These are phyloP conservation scores for Ascomycota sp. DNA, from an alignment of 2,329 filamentous ascomycete species.

Conservation along the genomic window DNA sequence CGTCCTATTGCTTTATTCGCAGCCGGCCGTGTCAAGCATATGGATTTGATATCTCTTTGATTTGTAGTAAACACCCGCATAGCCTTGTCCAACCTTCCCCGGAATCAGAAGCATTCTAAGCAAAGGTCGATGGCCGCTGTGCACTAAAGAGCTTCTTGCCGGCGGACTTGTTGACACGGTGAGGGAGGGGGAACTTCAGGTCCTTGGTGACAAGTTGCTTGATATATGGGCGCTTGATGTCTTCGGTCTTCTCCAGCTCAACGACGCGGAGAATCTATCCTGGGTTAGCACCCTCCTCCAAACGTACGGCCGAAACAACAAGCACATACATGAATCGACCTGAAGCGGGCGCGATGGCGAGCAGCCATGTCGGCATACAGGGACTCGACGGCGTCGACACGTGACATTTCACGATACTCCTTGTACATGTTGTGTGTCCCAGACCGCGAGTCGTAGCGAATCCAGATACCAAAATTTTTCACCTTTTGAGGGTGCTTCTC, in stretches of 20 bases:
- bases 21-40: slow-evolving; percentile 28
- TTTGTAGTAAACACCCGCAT: slow-evolving; percentile 38
- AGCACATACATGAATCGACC: slow-evolving; percentile 81
- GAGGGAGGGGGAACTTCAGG: slow-evolving; percentile 95
- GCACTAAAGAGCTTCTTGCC: slow-evolving; percentile 83
- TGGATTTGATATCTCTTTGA: slow-evolving; percentile 37
- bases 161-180: slow-evolving; percentile 67
- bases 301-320: background rate
- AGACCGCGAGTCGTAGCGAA: slow-evolving; percentile 98
- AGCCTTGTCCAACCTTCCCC: slow-evolving; percentile 28
- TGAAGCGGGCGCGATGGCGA: slow-evolving; percentile 87
- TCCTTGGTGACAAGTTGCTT: slow-evolving; percentile 90
- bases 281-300: slow-evolving; percentile 1
- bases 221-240: slow-evolving; percentile 97
- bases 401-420: slow-evolving; percentile 98
- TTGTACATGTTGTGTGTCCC: slow-evolving; percentile 99
- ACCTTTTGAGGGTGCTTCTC: slow-evolving; percentile 99
- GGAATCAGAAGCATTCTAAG: slow-evolving; percentile 46
- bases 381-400: slow-evolving; percentile 82
- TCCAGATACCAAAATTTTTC: slow-evolving; percentile 99
- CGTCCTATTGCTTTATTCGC: slow-evolving; percentile 19
- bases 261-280: slow-evolving; percentile 86
- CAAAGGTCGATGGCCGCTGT: slow-evolving; percentile 90
- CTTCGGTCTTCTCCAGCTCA: slow-evolving; percentile 83
- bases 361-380: slow-evolving; percentile 99